Evolutionary conservation across 129 eudicot species (phyloP), one percentile per base, ranked within the genome.

Genomic region (Ambrosia trifida): DNA sequence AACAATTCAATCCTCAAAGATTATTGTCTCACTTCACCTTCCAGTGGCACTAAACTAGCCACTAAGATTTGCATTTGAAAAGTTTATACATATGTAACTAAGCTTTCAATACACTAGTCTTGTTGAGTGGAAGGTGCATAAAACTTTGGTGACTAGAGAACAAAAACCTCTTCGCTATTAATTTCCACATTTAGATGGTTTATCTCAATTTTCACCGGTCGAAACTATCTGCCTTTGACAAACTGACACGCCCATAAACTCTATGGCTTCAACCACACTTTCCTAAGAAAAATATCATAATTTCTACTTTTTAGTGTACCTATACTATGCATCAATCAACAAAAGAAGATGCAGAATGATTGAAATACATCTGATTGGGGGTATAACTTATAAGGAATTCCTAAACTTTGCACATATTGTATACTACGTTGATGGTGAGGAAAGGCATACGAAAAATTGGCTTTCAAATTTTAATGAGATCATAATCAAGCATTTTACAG

Each of bases 191-290:
- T 7, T 19, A 46, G 17, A 57, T 57, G 9, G 30, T 24, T 11
- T 57, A 10, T 18, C 64, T 30, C 64, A 38, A 5, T 59, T 16
- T 35, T 35, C 30, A 62, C 3, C 68, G n/a, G 28, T 35, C 20
- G 36, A 17, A 56, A 35, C 49, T 9, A 62, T n/a, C n/a, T 61
- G 17, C 4, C 3, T n/a, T 32, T 67, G 14, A 46, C 72, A 47
- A 31, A 45, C 2, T 46, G 41, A 66, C 33, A 46, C 54, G 13
- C 0, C 30, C 57, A 46, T 38, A 38, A 6, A 67, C 8, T 13
- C 58, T 46, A 33, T n/a, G 40, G 36, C 4, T 43, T 65, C 50
- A 30, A 41, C 53, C 70, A 19, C 53, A 65, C 53, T 43, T 65
- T 2, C 53, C 36, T 51, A 5, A 13, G 9, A 51, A 17, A 9